Evolutionary conservation across 768 basidiomycete species (phyloP).

Genomic region (Leccinum imitatum): DNA sequence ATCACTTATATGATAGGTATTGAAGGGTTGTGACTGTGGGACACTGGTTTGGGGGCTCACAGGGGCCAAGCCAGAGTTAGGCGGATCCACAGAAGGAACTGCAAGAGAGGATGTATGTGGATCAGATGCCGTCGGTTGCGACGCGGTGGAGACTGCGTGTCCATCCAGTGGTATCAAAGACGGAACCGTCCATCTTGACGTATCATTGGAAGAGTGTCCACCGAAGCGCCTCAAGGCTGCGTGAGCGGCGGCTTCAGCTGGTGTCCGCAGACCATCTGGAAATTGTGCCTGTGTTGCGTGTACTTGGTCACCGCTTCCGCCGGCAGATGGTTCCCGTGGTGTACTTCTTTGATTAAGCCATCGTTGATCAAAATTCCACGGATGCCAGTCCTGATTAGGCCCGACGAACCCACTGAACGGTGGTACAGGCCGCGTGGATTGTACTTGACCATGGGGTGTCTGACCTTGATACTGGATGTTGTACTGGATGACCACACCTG

Average conservation of each 20-base stretch:
- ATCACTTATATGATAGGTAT: slow-evolving; percentile 30
- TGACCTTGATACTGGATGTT: slow-evolving; percentile 58
- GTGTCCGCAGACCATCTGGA: slow-evolving; percentile 24
- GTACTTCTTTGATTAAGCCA: slow-evolving; percentile 23
- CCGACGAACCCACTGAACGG: slow-evolving; percentile 62
- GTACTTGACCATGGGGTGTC: slow-evolving; percentile 34
- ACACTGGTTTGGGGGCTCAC: background rate
- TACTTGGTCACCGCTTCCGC: slow-evolving; percentile 1
- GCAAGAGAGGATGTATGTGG: slow-evolving; percentile 12
- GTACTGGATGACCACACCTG: slow-evolving; percentile 59
- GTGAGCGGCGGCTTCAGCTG: slow-evolving; percentile 58
- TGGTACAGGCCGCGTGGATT: slow-evolving; percentile 43
- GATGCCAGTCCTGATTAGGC: slow-evolving; percentile 64
- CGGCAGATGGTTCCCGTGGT: slow-evolving; percentile 12
- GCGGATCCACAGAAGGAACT: background rate
- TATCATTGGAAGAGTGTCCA: slow-evolving; percentile 9
- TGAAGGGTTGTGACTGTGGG: slow-evolving; percentile 37
- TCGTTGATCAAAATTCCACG: slow-evolving; percentile 50
- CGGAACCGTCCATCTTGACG: slow-evolving; percentile 24
- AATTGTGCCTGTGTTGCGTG: slow-evolving; percentile 9
- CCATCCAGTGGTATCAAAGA: slow-evolving; percentile 27
- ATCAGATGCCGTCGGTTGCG: slow-evolving; percentile 3
- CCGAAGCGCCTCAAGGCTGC: slow-evolving; percentile 61
- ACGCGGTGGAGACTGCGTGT: background rate
- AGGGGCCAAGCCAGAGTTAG: background rate